phyloP scores from a whole-genome alignment of 768 basidiomycete species.

The Melanogaster broomeanus region DNA sequence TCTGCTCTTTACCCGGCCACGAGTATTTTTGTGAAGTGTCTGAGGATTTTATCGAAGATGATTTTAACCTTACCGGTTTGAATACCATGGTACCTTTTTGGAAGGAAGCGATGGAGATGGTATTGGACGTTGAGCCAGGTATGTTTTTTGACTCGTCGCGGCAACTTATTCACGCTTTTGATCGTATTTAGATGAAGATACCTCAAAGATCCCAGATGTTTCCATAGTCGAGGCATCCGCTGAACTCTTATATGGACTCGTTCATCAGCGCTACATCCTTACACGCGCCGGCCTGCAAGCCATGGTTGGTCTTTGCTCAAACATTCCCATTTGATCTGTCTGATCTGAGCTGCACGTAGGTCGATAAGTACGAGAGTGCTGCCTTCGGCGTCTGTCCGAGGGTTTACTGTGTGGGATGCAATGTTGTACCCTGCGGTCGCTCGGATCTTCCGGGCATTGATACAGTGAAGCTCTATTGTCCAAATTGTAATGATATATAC shows the following conservation, averaged over 20 bases:
- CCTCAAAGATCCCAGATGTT: constrained; percentile 95
- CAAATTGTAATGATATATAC: constrained; percentile 97
- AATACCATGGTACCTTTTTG: constrained; percentile 97
- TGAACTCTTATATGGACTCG: constrained; percentile 95
- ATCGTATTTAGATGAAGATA: constrained; percentile 72
- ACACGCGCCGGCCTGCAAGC: constrained; percentile 91
- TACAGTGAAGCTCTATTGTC: constrained; percentile 97
- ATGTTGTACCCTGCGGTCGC: constrained; percentile 93
- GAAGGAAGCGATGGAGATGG: constrained; percentile 99
- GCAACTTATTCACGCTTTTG: constrained; percentile 10
- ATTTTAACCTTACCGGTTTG: constrained; percentile 97
- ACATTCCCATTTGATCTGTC: constrained; percentile 11
- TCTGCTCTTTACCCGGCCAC: constrained; percentile 91
- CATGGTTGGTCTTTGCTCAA: constrained; percentile 62
- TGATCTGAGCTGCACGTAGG: constrained; percentile 47
- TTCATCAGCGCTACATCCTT: constrained; percentile 96
- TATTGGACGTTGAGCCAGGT: constrained; percentile 99
- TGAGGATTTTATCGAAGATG: constrained; percentile 99
- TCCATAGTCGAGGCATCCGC: constrained; percentile 98
- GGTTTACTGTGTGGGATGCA: constrained; percentile 87
- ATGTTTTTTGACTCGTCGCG: constrained; percentile 30
- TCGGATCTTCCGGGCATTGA: constrained; percentile 95
- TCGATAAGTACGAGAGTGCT: constrained; percentile 92
- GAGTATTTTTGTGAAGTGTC: constrained; percentile 99
- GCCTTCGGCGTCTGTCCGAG: constrained; percentile 95